Base-by-base conservation (phyloP, 805 yeast species). In the Candida koratica region DNA sequence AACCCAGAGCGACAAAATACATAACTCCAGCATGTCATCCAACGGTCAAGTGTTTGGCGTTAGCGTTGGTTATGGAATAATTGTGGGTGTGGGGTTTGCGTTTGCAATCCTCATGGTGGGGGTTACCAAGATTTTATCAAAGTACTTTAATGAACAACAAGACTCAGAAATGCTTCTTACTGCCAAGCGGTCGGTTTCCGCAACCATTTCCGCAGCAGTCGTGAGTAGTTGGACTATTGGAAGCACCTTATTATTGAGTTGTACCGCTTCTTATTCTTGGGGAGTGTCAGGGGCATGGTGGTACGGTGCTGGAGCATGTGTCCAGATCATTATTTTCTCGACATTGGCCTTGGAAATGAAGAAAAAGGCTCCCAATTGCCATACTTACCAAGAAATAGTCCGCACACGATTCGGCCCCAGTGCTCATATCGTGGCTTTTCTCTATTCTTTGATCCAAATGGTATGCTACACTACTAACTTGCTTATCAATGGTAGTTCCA, bases 221-320 rank as follows among this genome's bases (percentile, higher is more conserved):
- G 67, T 69, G 4, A 55, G 64, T 16, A 49, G 61, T 18, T 71
- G 75, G 76, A 65, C 69, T 59, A 43, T 73, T 71, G 66, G 70
- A 5, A 64, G 67, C n/a, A 69, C 73, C 2, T 47, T 70, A 15
- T 67, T 26, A 1, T 28, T 41, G 9, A 28, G 36, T 15, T 32
- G 38, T 29, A 38, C 42, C 1, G 24, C 34, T 1, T 28, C 42
- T 2, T 42, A 42, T 27, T 9, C 54, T 1, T 31, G 65, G 8
- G 59, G 64, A 3, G 51, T 58, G 3, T 52, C 64, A 60, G 47
- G 61, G 5, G 40, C 42, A 22, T 70, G 68, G 35, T 46, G 58
- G 41, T 67, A 67, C 41, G 62, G 54, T 22, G 57, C 59, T 28
- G 68, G 67, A 18, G 59, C 63, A 37, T 53, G 67, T 12, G 53